Conservation (phyloP, 1,284 basidiomycete genomes). For the Irpex sp. region DNA sequence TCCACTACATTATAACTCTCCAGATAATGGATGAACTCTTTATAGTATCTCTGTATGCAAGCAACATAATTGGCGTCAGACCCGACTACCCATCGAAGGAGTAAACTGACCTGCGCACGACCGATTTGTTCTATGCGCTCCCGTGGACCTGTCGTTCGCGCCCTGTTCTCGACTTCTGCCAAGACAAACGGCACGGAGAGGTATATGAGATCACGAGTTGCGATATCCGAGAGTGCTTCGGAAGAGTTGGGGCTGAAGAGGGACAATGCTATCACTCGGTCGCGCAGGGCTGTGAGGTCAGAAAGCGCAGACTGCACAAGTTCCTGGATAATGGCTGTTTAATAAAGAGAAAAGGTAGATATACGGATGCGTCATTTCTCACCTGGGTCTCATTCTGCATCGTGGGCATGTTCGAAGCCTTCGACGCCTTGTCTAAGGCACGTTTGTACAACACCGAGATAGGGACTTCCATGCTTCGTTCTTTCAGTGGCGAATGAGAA, state of each 20-base stretch:
- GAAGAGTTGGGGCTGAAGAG: slow-evolving; percentile 75
- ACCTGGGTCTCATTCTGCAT: slow-evolving; percentile 51
- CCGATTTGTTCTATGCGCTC: slow-evolving; percentile 58
- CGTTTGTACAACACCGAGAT: slow-evolving; percentile 34
- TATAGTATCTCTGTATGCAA: slow-evolving; percentile 48
- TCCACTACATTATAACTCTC: slow-evolving; percentile 71
- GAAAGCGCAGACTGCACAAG: slow-evolving; percentile 49
- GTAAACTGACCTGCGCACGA: slow-evolving; percentile 55
- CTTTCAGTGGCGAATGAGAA: background rate
- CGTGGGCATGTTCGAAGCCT: slow-evolving; percentile 42
- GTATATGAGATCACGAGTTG: slow-evolving; percentile 79
- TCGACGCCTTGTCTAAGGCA: slow-evolving; percentile 40
- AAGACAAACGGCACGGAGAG: slow-evolving; percentile 73
- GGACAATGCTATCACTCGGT: slow-evolving; percentile 54
- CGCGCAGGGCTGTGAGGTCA: slow-evolving; percentile 49
- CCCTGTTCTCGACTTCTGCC: slow-evolving; percentile 70
- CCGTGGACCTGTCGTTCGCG: slow-evolving; percentile 53
- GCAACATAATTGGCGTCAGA: slow-evolving; percentile 14
- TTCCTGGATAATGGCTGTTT: slow-evolving; percentile 38
- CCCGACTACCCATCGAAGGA: slow-evolving; percentile 5
- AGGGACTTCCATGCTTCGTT: background rate
- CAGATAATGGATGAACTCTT: slow-evolving; percentile 53
- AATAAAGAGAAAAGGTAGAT: background rate
- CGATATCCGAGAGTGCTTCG: slow-evolving; percentile 82
- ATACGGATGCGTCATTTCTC: slow-evolving; percentile 3